A percentile compares a stretch with the other conserved stretches of the same genome.
Conservation (phyloP, 305 asterid genomes). For the Fraxinus sp. region DNA sequence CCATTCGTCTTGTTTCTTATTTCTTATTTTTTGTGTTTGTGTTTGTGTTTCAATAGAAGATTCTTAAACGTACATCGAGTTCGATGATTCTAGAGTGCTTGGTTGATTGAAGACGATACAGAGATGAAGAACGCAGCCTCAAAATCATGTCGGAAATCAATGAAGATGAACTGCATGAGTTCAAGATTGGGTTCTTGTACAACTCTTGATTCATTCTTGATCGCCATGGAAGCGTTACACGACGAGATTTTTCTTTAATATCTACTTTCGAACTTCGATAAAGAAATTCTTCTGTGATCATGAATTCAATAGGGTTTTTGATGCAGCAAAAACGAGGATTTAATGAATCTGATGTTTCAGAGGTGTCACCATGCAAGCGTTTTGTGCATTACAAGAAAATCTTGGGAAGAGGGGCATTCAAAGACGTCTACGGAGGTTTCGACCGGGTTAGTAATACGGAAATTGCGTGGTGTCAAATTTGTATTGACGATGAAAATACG, state of each 20-base stretch:
- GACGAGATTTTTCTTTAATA: background rate
- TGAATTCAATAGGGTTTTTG: slow-evolving; percentile 10
- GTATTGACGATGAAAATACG: slow-evolving; percentile 40
- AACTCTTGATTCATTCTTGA: slow-evolving; percentile 19
- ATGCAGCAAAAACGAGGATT: background rate
- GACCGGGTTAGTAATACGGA: slow-evolving; percentile 41
- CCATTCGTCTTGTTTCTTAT: background rate
- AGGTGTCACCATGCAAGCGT: slow-evolving; percentile 30
- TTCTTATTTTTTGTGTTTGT: background rate
- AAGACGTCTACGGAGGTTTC: slow-evolving; percentile 61
- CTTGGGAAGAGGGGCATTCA: slow-evolving; percentile 77
- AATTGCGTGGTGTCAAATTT: slow-evolving; percentile 61
- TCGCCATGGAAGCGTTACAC: slow-evolving; percentile 29
- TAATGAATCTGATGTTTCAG: slow-evolving; percentile 10
- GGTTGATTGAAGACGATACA: background rate
- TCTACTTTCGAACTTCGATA: background rate
- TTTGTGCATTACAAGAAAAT: slow-evolving; percentile 39
- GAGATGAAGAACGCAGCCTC: background rate
- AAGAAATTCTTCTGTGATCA: background rate
- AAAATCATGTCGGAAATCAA: background rate
- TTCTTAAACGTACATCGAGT: background rate
- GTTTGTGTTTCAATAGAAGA: background rate
- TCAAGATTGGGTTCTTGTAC: slow-evolving; percentile 12
- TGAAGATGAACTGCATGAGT: slow-evolving; percentile 20
- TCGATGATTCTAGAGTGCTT: background rate